Evolutionary conservation across 108 stramenopile genomes (phyloP).

Genomic region (Mediolabrus comicus): DNA sequence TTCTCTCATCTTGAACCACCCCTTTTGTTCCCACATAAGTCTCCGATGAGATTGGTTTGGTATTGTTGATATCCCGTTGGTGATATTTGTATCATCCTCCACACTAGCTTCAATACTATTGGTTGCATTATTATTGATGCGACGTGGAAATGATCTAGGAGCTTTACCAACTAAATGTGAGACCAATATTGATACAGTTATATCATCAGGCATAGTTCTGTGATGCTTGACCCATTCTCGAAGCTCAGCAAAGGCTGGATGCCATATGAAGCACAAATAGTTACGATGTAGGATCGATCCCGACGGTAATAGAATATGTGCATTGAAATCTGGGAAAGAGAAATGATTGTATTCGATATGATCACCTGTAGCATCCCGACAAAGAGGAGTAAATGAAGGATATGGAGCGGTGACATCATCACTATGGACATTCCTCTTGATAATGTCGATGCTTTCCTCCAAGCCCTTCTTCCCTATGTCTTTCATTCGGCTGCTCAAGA

Average conservation of each 20-base stretch:
- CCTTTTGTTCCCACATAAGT: slow-evolving; percentile 21
- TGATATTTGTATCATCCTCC: background rate
- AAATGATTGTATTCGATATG: slow-evolving; percentile 54
- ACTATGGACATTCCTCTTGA: slow-evolving; percentile 41
- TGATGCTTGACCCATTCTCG: slow-evolving; percentile 58
- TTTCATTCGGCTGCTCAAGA: slow-evolving; percentile 25
- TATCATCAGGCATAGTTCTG: slow-evolving; percentile 78
- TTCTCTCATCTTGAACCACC: slow-evolving; percentile 55
- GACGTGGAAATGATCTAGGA: slow-evolving; percentile 49
- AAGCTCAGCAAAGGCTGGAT: slow-evolving; percentile 63
- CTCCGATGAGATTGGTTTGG: slow-evolving; percentile 16
- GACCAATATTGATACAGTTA: slow-evolving; percentile 62
- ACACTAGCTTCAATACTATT: background rate
- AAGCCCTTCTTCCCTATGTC: slow-evolving; percentile 6
- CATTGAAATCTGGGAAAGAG: slow-evolving; percentile 62
- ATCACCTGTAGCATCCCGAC: slow-evolving; percentile 26
- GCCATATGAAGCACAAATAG: slow-evolving; percentile 74
- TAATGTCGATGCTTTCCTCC: slow-evolving; percentile 34
- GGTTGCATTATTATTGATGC: background rate
- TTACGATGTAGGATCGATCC: slow-evolving; percentile 50
- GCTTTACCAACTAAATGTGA: slow-evolving; percentile 61
- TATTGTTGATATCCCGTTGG: background rate
- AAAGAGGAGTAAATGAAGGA: background rate
- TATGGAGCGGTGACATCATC: background rate
- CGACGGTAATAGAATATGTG: slow-evolving; percentile 46